Conservation (phyloP, 2,329 filamentous ascomycete species). For the Microdochium paspali region DNA sequence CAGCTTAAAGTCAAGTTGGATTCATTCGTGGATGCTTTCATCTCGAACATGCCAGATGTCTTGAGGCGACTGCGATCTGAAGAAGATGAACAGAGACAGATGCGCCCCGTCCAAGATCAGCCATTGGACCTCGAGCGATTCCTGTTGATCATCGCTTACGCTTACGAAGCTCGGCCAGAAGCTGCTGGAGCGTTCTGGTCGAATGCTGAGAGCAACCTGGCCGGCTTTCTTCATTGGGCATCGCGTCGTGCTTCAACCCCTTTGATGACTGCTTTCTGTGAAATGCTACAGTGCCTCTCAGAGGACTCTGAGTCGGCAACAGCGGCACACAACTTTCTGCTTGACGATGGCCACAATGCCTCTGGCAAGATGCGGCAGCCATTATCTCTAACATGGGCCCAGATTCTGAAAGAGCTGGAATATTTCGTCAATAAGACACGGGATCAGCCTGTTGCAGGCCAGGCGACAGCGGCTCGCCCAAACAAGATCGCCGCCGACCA, state of each 20-base stretch:
- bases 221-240: constrained; percentile 96
- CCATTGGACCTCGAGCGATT: constrained; percentile 79
- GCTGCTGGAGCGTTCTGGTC: constrained; percentile 85
- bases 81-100: constrained; percentile 77
- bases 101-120: constrained; percentile 55
- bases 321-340: constrained; percentile 77
- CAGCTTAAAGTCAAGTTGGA: constrained; percentile 76
- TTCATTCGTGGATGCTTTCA: constrained; percentile 81
- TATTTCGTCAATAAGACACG: constrained; percentile 74
- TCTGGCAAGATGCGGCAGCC: constrained; percentile 73
- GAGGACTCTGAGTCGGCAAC: constrained; percentile 74
- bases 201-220: constrained; percentile 84
- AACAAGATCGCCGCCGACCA: constrained; percentile 55
- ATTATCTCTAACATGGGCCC: constrained; percentile 81
- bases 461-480: constrained; percentile 42
- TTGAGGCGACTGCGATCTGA: constrained; percentile 77
- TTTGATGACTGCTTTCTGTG: constrained; percentile 92
- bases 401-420: constrained; percentile 84
- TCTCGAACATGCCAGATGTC: constrained; percentile 90
- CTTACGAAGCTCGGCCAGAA: constrained; percentile 78
- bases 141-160: constrained; percentile 82
- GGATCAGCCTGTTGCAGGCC: constrained; percentile 54
- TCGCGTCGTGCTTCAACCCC: constrained; percentile 90
- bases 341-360: constrained; percentile 70
- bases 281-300: constrained; percentile 86